Evolutionary conservation across 1,284 basidiomycete genomes (phyloP).

Genomic region (Thelephora terrestris): DNA sequence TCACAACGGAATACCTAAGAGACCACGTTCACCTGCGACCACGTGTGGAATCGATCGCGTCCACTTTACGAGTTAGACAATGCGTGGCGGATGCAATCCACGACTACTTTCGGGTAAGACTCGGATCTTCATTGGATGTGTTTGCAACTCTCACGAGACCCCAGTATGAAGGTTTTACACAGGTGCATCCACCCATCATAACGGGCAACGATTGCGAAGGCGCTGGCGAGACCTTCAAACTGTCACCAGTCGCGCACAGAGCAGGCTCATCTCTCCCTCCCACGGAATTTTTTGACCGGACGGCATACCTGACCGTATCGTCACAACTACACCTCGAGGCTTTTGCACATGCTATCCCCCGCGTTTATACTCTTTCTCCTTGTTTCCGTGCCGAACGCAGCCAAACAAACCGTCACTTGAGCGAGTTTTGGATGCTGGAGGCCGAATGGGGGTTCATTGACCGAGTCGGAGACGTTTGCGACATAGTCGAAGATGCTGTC

Average conservation of each 20-base stretch:
- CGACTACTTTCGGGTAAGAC: slow-evolving; percentile 60
- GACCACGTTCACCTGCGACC: slow-evolving; percentile 78
- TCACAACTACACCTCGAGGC: slow-evolving; percentile 95
- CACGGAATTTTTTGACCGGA: slow-evolving; percentile 57
- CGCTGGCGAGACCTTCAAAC: slow-evolving; percentile 87
- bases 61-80: slow-evolving; percentile 69
- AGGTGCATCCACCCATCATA: slow-evolving; percentile 79
- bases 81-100: slow-evolving; percentile 40
- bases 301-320: slow-evolving; percentile 89
- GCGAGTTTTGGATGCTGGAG: slow-evolving; percentile 99
- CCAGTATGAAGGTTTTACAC: slow-evolving; percentile 69
- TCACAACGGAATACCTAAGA: slow-evolving; percentile 67
- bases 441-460: slow-evolving; percentile 71
- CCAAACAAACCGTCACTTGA: slow-evolving; percentile 84
- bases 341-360: slow-evolving; percentile 63
- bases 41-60: slow-evolving; percentile 60
- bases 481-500: slow-evolving; percentile 60
- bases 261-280: slow-evolving; percentile 8
- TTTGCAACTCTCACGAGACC: not conserved
- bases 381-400: slow-evolving; percentile 90
- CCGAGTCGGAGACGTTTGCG: slow-evolving; percentile 48
- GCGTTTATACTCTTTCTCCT: slow-evolving; percentile 87
- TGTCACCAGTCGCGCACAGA: slow-evolving; percentile 28
- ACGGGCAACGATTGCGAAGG: slow-evolving; percentile 95
- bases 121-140: slow-evolving; percentile 1